Base-by-base conservation (phyloP, 1,139 yeast species). In the Taphrina flavorubra region DNA sequence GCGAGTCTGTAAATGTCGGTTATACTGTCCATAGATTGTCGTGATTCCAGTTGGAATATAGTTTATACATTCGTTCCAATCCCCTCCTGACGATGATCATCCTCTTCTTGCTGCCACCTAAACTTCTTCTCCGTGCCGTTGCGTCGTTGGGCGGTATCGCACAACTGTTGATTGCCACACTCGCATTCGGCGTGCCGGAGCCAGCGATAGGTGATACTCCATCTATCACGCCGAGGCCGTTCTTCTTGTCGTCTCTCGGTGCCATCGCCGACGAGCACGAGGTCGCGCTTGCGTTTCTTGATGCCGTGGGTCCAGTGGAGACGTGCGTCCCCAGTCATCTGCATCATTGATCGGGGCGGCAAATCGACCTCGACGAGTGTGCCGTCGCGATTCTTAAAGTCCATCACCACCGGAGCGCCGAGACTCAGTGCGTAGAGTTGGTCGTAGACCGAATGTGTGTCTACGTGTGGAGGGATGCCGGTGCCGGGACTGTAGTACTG, bases 381-480 rank as follows among this genome's bases (percentile, higher is more conserved):
- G 18, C 44, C 14, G 11, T 51, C 59, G 31, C 18, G 46, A 16
- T 42, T 34, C 31, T 49, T 46, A 25, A 63, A 63, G 56, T 63
- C 61, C 67, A 63, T 63, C n/a, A 47, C 18, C 36, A 63, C 67
- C 5, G 67, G 61, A 1, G 14, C 51, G 40, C 67, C 67, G 3
- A 63, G 34, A 16, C 55, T 42, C 18, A 63, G 39, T 5, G 61
- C 67, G 16, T 44, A 63, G 16, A 63, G 37, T n/a, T 53, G 56
- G 25, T 44, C 59, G 37, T 63, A 63, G 39, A 57, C 56, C 39
- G 55, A 42, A n/a, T 63, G 67, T 14, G 67, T 63, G 44, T 63
- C 67, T 14, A 56, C 59, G 49, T 63, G 67, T 31, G 67, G 67
- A 7, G 67, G 67, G n/a, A 63, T 63, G 39, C 67, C 67, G n/a